These are phyloP conservation scores for Nakaseomyces uthaithaninus DNA, from an alignment of 1,139 yeast genomes.

Conservation along the genomic window DNA sequence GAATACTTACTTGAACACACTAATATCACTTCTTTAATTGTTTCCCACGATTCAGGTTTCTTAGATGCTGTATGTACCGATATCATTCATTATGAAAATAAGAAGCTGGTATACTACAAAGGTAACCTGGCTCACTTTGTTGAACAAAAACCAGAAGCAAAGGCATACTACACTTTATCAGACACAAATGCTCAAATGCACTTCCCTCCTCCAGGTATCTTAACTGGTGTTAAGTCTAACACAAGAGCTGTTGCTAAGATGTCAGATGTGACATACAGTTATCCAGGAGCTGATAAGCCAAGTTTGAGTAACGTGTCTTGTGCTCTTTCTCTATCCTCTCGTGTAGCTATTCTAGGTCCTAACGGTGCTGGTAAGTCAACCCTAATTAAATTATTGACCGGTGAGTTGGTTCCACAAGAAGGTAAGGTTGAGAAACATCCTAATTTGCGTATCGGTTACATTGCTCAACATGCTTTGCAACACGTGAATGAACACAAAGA, in stretches of 20 bases:
- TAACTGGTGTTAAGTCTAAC: slow-evolving; percentile 90
- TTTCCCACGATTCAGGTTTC: slow-evolving; percentile 96
- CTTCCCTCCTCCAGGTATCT: slow-evolving; percentile 96
- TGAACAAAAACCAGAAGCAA: slow-evolving; percentile 88
- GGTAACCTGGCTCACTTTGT: slow-evolving; percentile 94
- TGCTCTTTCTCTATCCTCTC: slow-evolving; percentile 81
- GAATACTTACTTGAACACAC: slow-evolving; percentile 75
- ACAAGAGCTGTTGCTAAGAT: slow-evolving; percentile 94
- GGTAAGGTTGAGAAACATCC: slow-evolving; percentile 98
- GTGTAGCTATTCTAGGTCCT: slow-evolving; percentile 95
- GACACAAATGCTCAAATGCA: slow-evolving; percentile 94
- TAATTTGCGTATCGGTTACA: slow-evolving; percentile 93
- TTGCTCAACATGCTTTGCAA: slow-evolving; percentile 96
- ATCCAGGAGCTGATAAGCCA: slow-evolving; percentile 85
- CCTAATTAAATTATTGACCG: slow-evolving; percentile 83
- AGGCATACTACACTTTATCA: slow-evolving; percentile 89
- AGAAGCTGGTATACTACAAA: slow-evolving; percentile 88
- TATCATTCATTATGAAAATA: slow-evolving; percentile 92
- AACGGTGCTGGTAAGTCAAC: slow-evolving; percentile 99
- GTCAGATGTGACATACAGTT: slow-evolving; percentile 75
- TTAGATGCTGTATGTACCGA: slow-evolving; percentile 94
- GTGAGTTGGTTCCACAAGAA: slow-evolving; percentile 73
- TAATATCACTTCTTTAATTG: slow-evolving; percentile 87
- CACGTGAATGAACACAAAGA: slow-evolving; percentile 97
- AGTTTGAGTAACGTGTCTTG: slow-evolving; percentile 74